A percentile compares a stretch with the other conserved stretches of the same genome.
These are phyloP conservation scores for Stagonosporopsis tanaceti DNA, from an alignment of 2,329 filamentous ascomycete genomes.

Conservation along the genomic window DNA sequence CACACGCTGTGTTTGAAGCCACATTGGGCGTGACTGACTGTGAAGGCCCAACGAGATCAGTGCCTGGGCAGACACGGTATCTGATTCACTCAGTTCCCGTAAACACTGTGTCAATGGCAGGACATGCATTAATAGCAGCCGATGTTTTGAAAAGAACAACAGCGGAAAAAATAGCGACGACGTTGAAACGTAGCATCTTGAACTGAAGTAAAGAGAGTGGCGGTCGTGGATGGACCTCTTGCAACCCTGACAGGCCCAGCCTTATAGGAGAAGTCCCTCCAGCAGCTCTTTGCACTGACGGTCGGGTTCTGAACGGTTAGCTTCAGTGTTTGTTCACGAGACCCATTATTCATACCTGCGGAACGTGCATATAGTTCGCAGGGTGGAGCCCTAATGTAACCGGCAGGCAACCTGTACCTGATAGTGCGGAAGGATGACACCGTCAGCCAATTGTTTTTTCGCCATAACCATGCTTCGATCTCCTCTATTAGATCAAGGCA, in stretches of 20 bases:
- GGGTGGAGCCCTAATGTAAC: not conserved
- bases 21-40: slow-evolving; percentile 22
- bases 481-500: not conserved
- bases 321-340: not conserved
- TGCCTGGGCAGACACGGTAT: slow-evolving; percentile 33
- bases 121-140: slow-evolving; percentile 31
- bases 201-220: not conserved
- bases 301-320: not conserved
- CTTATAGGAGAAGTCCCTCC: slow-evolving; percentile 12
- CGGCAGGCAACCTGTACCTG: not conserved
- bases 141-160: slow-evolving; percentile 27
- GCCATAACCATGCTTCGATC: not conserved
- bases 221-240: not conserved
- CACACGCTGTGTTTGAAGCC: slow-evolving; percentile 31
- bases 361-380: slow-evolving; percentile 1
- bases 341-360: slow-evolving; percentile 7
- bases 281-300: not conserved
- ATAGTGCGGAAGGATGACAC: not conserved
- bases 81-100: slow-evolving; percentile 29
- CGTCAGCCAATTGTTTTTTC: not conserved
- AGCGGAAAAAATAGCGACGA: slow-evolving; percentile 23
- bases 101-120: slow-evolving; percentile 28
- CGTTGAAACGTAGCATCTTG: slow-evolving; percentile 27
- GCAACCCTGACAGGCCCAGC: not conserved
- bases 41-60: slow-evolving; percentile 30